Percentiles rank a stretch among this genome's conserved stretches.
Conservation (phyloP, 306 rosid genomes). For the Cucurbita pepo region DNA sequence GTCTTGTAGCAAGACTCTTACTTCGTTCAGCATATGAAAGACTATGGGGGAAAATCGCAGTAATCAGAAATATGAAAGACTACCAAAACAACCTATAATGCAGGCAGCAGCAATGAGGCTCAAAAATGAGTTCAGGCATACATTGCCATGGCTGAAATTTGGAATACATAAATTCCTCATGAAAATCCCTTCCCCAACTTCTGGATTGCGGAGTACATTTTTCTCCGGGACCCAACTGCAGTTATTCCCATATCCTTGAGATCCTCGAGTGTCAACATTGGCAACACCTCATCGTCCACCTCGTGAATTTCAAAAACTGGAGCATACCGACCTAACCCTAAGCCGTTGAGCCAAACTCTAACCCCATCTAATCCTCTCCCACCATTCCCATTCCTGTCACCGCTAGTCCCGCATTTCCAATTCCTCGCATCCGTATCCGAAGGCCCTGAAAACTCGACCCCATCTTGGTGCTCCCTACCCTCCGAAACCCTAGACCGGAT, state of each 20-base stretch:
- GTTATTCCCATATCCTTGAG: slow-evolving; percentile 88
- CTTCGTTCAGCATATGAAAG: background rate
- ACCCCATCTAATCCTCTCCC: slow-evolving; percentile 61
- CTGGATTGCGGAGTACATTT: slow-evolving; percentile 82
- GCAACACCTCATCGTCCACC: slow-evolving; percentile 88
- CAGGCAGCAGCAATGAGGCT: slow-evolving; percentile 16
- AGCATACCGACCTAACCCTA: slow-evolving; percentile 80
- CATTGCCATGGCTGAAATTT: slow-evolving; percentile 35
- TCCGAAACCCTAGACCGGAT: slow-evolving; percentile 55
- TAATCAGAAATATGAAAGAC: background rate
- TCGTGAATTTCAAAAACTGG: slow-evolving; percentile 88
- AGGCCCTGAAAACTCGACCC: slow-evolving; percentile 63
- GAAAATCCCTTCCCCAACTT: slow-evolving; percentile 87
- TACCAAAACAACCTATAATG: background rate
- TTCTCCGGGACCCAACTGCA: slow-evolving; percentile 82
- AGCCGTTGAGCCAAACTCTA: slow-evolving; percentile 79
- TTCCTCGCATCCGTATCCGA: slow-evolving; percentile 64
- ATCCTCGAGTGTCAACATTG: slow-evolving; percentile 74
- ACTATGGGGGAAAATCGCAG: background rate
- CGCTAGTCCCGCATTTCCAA: slow-evolving; percentile 42
- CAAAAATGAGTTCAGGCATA: slow-evolving; percentile 22
- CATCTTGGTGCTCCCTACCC: slow-evolving; percentile 45
- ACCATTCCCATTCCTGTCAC: slow-evolving; percentile 39
- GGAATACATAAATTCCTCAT: background rate
- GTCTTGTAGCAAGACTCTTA: background rate